Base-by-base conservation (phyloP, 1,139 yeast genomes). In the Kazachstania sp. region DNA sequence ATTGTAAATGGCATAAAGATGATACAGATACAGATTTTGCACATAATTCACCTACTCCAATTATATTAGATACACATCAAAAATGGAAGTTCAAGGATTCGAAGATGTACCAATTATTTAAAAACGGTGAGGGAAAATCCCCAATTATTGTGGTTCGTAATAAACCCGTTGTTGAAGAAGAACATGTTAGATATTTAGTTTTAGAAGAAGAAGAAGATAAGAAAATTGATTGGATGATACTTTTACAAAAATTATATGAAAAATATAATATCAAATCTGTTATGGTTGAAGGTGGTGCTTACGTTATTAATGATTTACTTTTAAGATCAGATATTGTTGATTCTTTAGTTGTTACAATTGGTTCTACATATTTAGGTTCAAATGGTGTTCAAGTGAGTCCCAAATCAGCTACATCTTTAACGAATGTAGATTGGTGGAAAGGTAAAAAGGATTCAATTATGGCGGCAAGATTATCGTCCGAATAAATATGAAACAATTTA, bases 271-370 rank as follows among this genome's bases (percentile, higher is more conserved):
- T 88, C 1, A 54, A 66, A 2, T 83, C 95, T 1, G 68, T 92
- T 5, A 92, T 92, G 98, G 75, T 92, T 4, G 98, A 92, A 68
- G 98, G 98, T 31, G 98, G 98, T 0, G 96, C 96, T 0, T 63
- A 57, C 3, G 75, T 92, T 1, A 87, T 92, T 46, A 83, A 83
- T 54, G 76, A 76, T 29, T 64, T 90, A 40, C 64, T 92, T 12
- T 34, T 52, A 11, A 48, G 51, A 20, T 46, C 52, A 3, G 56
- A 58, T 12, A 43, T 78, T 5, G 76, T 87, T 0, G 78, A 86
- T 56, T 73, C 84, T 31, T 60, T 92, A 15, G 74, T 92, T 3
- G 67, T 92, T 7, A 92, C 98, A 0, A 68, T 92, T 8, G 97
- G 97, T 0, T 92, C 97, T 0, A 78, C 80, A 0, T 90, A 69